A percentile compares a stretch with the other conserved stretches of the same genome.
Conservation (phyloP, 2,329 filamentous ascomycete species). For the Venturia nashicola region DNA sequence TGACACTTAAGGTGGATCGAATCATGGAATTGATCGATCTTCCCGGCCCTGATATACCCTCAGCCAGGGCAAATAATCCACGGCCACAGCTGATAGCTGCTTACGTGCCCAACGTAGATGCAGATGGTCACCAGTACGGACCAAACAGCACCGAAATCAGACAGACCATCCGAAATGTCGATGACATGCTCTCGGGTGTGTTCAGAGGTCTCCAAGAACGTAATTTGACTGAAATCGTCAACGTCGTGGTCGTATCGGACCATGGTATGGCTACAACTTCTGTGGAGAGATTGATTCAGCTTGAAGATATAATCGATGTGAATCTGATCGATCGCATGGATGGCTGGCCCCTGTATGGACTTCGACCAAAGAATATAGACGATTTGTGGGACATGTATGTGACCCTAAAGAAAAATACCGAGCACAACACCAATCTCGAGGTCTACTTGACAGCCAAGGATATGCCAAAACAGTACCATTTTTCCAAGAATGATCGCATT, state of each 20-base stretch:
- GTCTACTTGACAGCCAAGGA: constrained; percentile 76
- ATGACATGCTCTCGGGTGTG: constrained; percentile 67
- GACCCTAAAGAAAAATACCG: constrained; percentile 38
- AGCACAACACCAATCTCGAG: constrained; percentile 58
- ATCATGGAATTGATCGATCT: constrained; percentile 76
- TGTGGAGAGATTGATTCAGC: constrained; percentile 64
- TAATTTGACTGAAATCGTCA: constrained; percentile 82
- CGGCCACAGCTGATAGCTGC: constrained; percentile 86
- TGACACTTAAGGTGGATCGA: constrained; percentile 64
- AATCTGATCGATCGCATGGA: constrained; percentile 70
- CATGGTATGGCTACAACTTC: constrained; percentile 97
- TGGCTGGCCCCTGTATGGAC: constrained; percentile 85
- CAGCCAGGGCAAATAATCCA: constrained; percentile 35
- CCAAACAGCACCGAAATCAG: constrained; percentile 91
- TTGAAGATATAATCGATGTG: constrained; percentile 79
- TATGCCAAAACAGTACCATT: constrained; percentile 91
- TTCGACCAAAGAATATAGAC: constrained; percentile 60
- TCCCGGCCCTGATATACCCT: constrained; percentile 54
- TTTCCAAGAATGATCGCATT: constrained; percentile 75
- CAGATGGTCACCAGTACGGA: constrained; percentile 75
- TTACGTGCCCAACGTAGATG: constrained; percentile 88
- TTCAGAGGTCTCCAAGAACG: constrained; percentile 65
- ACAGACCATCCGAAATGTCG: constrained; percentile 64
- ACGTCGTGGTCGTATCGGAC: constrained; percentile 91
- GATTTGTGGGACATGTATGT: constrained; percentile 59